Base-by-base conservation (phyloP, 805 yeast species). In the Candida easanensis region DNA sequence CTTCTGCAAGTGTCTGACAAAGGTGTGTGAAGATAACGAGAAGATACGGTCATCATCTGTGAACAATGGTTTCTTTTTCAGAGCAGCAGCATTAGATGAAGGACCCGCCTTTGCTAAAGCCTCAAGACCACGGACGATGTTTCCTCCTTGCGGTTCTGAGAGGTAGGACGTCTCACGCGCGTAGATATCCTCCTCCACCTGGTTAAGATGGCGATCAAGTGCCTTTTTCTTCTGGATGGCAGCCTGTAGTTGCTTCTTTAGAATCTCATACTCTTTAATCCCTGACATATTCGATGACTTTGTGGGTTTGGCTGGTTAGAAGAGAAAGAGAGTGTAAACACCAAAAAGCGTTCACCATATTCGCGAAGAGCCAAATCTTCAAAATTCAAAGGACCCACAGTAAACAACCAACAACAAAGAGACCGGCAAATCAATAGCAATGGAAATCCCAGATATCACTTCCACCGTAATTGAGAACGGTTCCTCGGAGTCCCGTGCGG, bases 111-210 rank as follows among this genome's bases (percentile, higher is more conserved):
- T 72, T 57, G 46, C 43, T 9, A 86, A 84, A 53, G 79, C 84
- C 38, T 90, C 97, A 56, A 89, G 90, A 1, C 98, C 98, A 50
- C 84, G 84, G n/a, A 88, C 84, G 21, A 91, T 83, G 61, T 88
- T 90, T 0, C 97, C 90, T 22, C 71, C 63, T 22, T 68, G 63
- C 45, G 88, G 79, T 40, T 84, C 89, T 22, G 83, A 77, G 36
- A 90, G 76, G 59, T 90, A 90, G 13, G 78, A 76, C 9, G 84
- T 80, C 58, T 90, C 98, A 51, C 79, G 79, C 37, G 80, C 83
- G 65, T 80, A 89, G 5, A 90, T 82, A 40, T 78, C 77, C 49
- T 88, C 96, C 57, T 90, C 96, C 5, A 88, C 60, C 35, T 63
- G 64, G 18, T 76, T 76, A 37, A 83, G 71, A 51, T 79, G 77